These are phyloP conservation scores for Gastroboletus turbinatus DNA, from an alignment of 1,284 basidiomycete genomes.

Conservation along the genomic window DNA sequence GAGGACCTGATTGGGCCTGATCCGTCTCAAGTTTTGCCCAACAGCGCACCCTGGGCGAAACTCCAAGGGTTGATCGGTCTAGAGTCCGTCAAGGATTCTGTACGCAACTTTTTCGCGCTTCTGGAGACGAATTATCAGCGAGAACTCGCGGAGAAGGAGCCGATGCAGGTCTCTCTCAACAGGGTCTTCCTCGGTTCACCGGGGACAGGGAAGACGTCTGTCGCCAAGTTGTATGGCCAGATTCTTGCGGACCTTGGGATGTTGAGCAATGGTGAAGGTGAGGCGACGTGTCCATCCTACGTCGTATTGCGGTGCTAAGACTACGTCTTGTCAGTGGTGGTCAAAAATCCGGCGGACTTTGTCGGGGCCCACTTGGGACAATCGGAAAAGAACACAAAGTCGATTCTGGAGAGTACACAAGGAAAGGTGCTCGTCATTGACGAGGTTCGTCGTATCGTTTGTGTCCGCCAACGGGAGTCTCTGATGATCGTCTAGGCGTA, in stretches of 20 bases:
- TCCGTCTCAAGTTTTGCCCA: constrained; percentile 46
- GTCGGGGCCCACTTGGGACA: constrained; percentile 54
- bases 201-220: constrained; percentile 68
- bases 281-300: not conserved
- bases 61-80: constrained; percentile 57
- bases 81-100: constrained; percentile 52
- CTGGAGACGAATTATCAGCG: constrained; percentile 56
- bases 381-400: constrained; percentile 63
- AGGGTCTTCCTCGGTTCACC: constrained; percentile 63
- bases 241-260: constrained; percentile 59
- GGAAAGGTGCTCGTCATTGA: constrained; percentile 72
- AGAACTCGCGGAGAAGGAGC: constrained; percentile 55
- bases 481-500: constrained; percentile 49
- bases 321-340: constrained; percentile 43
- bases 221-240: constrained; percentile 61
- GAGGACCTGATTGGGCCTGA: constrained; percentile 56
- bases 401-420: constrained; percentile 52
- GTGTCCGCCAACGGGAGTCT: not conserved
- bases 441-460: constrained; percentile 43
- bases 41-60: constrained; percentile 50
- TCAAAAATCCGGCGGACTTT: constrained; percentile 69
- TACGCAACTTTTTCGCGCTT: constrained; percentile 47
- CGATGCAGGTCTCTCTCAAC: constrained; percentile 55
- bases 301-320: not conserved
- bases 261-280: constrained; percentile 68